Evolutionary conservation across 1,284 basidiomycete species (phyloP).

Genomic region (Leccinum insolens): DNA sequence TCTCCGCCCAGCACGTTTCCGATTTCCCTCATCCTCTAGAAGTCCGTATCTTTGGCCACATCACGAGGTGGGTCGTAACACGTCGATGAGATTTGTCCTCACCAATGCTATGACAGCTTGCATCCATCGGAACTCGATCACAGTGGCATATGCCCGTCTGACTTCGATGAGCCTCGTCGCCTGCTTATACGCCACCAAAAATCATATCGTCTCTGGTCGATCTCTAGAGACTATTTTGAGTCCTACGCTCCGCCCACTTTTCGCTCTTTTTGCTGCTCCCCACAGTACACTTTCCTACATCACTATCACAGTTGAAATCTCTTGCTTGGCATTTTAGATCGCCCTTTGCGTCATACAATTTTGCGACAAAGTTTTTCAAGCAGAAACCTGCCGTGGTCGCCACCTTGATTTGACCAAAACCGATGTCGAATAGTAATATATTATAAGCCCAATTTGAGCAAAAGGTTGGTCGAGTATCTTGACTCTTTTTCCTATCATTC

Average conservation of each 20-base stretch:
- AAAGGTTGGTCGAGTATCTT: conserved; percentile 32
- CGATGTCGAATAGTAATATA: no score
- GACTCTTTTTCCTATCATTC: conserved; percentile 10
- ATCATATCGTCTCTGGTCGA: neutral
- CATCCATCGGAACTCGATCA: neutral
- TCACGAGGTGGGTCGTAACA: neutral
- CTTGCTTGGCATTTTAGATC: conserved; percentile 60
- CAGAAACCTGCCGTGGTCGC: no score
- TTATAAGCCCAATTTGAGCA: conserved; percentile 33
- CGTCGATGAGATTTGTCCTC: neutral
- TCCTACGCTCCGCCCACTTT: neutral
- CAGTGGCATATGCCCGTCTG: neutral
- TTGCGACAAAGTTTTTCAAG: neutral
- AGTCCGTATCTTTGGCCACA: neutral
- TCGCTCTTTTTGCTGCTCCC: neutral
- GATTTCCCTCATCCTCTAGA: neutral
- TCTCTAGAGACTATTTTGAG: neutral
- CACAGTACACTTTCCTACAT: no score
- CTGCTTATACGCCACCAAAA: neutral
- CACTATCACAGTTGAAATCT: conserved; percentile 46
- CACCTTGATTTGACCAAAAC: conserved; percentile 31
- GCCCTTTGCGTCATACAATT: conserved; percentile 52
- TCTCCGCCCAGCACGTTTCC: neutral
- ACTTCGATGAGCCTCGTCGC: neutral
- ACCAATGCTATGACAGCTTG: neutral